A percentile compares a stretch with the other conserved stretches of the same genome.
Conservation (phyloP, 2,329 filamentous ascomycete genomes). For the Waltergamsia citrina region DNA sequence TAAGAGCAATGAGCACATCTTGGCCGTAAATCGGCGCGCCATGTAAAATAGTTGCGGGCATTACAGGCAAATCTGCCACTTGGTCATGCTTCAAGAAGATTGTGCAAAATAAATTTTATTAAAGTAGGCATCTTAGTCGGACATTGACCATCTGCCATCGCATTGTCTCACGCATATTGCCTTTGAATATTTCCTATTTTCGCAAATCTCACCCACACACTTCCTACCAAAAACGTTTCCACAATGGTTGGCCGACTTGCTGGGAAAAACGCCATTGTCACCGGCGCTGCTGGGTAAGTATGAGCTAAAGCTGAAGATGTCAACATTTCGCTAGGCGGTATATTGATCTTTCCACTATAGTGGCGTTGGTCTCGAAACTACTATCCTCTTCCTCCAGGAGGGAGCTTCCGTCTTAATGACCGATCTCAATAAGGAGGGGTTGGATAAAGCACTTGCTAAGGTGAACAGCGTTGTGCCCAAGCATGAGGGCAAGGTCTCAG, state of each 20-base stretch:
- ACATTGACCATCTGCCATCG: no score
- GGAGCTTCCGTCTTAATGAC: constrained; percentile 78
- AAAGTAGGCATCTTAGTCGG: no score
- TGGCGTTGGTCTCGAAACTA: constrained; percentile 87
- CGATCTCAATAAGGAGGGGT: constrained; percentile 71
- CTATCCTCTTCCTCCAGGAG: constrained; percentile 81
- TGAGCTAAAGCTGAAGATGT: not conserved
- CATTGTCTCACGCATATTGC: no score
- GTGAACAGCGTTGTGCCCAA: constrained; percentile 61
- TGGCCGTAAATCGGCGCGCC: no score
- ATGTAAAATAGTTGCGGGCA: no score
- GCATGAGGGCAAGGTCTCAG: constrained; percentile 49
- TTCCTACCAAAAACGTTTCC: no score
- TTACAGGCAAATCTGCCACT: no score
- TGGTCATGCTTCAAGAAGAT: no score
- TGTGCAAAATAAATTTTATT: no score
- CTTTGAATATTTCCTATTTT: no score
- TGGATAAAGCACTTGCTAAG: constrained; percentile 68
- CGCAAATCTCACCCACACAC: no score
- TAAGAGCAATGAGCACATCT: no score
- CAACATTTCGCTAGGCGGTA: not conserved
- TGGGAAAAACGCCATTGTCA: constrained; percentile 63
- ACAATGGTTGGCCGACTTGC: constrained; percentile 48
- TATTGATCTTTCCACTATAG: constrained; percentile 29
- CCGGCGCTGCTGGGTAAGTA: constrained; percentile 77